Evolutionary conservation across 2,329 filamentous ascomycete genomes (phyloP).

Genomic region (Cercospora berteroae): DNA sequence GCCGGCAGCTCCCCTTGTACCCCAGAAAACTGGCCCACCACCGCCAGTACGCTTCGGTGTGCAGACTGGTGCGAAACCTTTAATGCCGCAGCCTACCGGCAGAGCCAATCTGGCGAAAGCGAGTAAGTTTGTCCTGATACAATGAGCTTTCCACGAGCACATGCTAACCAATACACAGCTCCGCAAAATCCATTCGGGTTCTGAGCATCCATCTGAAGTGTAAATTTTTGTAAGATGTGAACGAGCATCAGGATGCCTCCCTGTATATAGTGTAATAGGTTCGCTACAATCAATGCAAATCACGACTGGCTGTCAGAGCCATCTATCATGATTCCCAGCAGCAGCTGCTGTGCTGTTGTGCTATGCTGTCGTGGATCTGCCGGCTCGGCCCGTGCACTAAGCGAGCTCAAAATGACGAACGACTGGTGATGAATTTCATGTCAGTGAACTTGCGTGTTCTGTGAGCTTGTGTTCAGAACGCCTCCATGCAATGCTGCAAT

Average conservation of each 20-base stretch:
- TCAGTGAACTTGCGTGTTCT: not conserved
- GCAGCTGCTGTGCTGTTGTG: not conserved
- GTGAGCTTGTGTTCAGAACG: not conserved
- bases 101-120: constrained; percentile 89
- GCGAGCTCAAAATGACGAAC: constrained; percentile 5
- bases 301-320: not conserved
- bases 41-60: constrained; percentile 89
- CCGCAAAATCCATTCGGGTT: constrained; percentile 71
- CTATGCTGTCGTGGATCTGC: not conserved
- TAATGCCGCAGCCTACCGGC: constrained; percentile 83
- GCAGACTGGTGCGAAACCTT: constrained; percentile 66
- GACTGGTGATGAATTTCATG: not conserved
- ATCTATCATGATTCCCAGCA: not conserved
- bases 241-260: constrained; percentile 17
- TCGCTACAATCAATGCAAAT: constrained; percentile 17
- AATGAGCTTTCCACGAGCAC: not conserved
- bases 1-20: constrained; percentile 60
- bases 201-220: constrained; percentile 35
- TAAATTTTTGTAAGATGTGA: constrained; percentile 14
- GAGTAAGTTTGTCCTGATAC: constrained; percentile 66
- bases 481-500: constrained; percentile 38
- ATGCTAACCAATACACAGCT: constrained; percentile 44
- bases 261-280: constrained; percentile 27
- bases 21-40: constrained; percentile 81
- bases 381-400: not conserved